Conservation (phyloP, 2,329 filamentous ascomycete species). For the Mycosphaerella arachidis region DNA sequence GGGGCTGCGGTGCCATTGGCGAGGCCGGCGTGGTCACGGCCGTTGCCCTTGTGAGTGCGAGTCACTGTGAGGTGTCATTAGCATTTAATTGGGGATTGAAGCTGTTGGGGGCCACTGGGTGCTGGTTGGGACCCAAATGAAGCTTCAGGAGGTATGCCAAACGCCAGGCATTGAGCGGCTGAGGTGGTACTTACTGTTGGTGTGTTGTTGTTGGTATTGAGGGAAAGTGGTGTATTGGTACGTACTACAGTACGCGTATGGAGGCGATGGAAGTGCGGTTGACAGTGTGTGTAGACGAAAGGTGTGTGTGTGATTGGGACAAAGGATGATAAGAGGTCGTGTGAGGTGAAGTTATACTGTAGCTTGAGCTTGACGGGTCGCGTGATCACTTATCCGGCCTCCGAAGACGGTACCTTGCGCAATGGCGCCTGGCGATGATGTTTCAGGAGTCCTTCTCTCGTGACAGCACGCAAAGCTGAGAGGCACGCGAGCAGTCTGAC, state of each 20-base stretch:
- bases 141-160: not conserved
- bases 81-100: not conserved
- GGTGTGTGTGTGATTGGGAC: not conserved
- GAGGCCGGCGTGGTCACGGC: slow-evolving; percentile 79
- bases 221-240: not conserved
- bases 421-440: not conserved
- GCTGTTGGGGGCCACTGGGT: not conserved
- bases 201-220: not conserved
- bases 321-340: not conserved
- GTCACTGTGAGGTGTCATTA: slow-evolving; percentile 63
- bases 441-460: not conserved
- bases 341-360: not conserved
- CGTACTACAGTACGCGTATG: not conserved
- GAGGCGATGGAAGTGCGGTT: not conserved
- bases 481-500: not conserved
- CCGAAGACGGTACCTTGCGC: not conserved
- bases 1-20: slow-evolving; percentile 67
- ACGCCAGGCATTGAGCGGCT: not conserved
- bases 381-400: not conserved
- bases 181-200: not conserved
- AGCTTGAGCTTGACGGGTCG: not conserved
- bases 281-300: not conserved
- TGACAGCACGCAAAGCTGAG: not conserved
- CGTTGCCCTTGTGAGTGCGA: slow-evolving; percentile 92
- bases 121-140: not conserved